phyloP scores from a whole-genome alignment of 345 rosid species.

The Corchorus olitorius region DNA sequence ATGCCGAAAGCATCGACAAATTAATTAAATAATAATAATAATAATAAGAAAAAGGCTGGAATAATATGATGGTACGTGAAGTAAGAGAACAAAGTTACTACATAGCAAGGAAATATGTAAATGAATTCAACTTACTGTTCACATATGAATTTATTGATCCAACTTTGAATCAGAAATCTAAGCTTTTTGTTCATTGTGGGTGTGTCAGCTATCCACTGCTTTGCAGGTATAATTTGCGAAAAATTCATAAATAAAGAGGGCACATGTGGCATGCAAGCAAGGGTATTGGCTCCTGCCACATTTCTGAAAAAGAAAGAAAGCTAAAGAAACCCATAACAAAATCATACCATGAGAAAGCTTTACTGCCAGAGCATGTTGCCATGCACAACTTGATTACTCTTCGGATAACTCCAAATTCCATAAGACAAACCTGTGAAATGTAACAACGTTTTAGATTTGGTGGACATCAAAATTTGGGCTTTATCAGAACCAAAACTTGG shows the following conservation, averaged over 20 bases:
- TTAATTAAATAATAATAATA: neutral
- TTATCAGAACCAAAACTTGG: neutral
- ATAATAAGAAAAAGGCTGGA: too few species aligned
- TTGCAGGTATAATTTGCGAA: neutral
- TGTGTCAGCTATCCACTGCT: conserved; percentile 8
- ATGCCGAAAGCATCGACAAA: neutral
- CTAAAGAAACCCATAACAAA: neutral
- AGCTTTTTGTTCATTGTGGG: neutral
- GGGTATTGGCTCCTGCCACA: neutral
- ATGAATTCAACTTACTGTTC: neutral
- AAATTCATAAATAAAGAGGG: conserved; percentile 7
- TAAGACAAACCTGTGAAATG: conserved; percentile 1
- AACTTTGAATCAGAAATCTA: neutral
- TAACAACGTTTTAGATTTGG: neutral
- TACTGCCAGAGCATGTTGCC: neutral
- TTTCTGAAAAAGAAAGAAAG: neutral
- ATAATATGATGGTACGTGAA: neutral
- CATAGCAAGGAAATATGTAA: neutral
- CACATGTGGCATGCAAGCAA: neutral
- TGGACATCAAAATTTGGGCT: neutral
- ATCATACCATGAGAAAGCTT: conserved; percentile 4
- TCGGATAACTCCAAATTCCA: neutral
- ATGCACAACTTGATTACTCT: neutral
- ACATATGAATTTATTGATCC: neutral
- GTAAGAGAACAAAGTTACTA: neutral